phyloP scores from a whole-genome alignment of 306 rosid genomes.

The Vigna radiata region DNA sequence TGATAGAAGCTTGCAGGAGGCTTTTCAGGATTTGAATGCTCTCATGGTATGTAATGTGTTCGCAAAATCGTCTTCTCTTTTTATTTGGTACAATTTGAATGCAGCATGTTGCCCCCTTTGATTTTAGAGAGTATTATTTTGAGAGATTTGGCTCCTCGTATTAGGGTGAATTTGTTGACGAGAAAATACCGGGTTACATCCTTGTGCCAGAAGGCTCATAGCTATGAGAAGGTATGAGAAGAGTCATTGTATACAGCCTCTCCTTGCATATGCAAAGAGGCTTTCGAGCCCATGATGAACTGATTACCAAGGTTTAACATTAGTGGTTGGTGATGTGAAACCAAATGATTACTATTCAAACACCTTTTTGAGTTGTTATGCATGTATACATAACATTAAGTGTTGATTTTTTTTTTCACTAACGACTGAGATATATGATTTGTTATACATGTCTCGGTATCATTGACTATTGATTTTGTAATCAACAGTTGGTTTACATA shows the following conservation, averaged over 20 bases:
- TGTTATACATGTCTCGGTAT: background rate
- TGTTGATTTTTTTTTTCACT: background rate
- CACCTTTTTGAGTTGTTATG: background rate
- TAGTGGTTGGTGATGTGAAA: background rate
- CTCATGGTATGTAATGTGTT: slow-evolving; percentile 68
- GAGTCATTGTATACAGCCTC: background rate
- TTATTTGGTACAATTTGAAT: background rate
- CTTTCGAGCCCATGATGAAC: no score
- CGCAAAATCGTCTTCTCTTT: background rate
- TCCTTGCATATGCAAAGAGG: no score
- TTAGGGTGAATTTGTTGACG: background rate
- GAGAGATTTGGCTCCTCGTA: background rate
- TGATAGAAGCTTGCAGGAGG: slow-evolving; percentile 94
- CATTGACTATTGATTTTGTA: background rate
- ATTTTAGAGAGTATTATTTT: background rate
- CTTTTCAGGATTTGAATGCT: slow-evolving; percentile 98
- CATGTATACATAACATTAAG: background rate
- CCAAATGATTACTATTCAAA: background rate
- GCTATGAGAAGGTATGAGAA: background rate
- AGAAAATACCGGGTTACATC: background rate
- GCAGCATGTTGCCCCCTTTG: background rate
- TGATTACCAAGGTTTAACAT: no score
- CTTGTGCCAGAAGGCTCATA: background rate
- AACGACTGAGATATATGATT: background rate
- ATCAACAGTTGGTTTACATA: background rate